phyloP scores from a whole-genome alignment of 108 stramenopile genomes.

The Seminavis robusta region DNA sequence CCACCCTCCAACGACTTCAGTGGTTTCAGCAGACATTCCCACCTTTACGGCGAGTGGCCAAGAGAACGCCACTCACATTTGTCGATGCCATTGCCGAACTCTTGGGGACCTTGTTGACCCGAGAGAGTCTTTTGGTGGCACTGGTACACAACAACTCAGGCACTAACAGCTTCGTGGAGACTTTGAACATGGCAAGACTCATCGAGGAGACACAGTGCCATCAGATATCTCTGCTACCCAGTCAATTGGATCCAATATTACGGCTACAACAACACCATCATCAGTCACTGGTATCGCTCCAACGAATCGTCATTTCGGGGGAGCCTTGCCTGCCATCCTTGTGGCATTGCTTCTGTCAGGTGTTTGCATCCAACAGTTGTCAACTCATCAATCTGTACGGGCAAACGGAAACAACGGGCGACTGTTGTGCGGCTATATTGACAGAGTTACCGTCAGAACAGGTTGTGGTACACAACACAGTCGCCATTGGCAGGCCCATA shows the following conservation, averaged over 20 bases:
- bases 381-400: slow-evolving; percentile 39
- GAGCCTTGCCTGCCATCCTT: slow-evolving; percentile 18
- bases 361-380: background rate
- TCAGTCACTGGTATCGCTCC: slow-evolving; percentile 1
- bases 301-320: slow-evolving; percentile 35
- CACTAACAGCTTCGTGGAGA: no score
- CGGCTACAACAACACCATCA: slow-evolving; percentile 11
- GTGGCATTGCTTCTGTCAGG: slow-evolving; percentile 1
- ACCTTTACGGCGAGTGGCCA: slow-evolving; percentile 15
- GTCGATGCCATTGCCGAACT: slow-evolving; percentile 42
- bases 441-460: slow-evolving; percentile 6
- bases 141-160: no score
- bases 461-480: slow-evolving; percentile 17
- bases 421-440: slow-evolving; percentile 28
- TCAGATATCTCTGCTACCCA: slow-evolving; percentile 28
- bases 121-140: no score
- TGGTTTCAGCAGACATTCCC: slow-evolving; percentile 21
- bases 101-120: slow-evolving; percentile 24
- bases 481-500: slow-evolving; percentile 35
- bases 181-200: background rate
- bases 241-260: slow-evolving; percentile 26
- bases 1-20: slow-evolving; percentile 13
- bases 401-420: slow-evolving; percentile 41
- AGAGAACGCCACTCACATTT: slow-evolving; percentile 34
- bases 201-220: slow-evolving; percentile 9